phyloP scores from a whole-genome alignment of 2,329 filamentous ascomycete species.

The Dactylellina parvicollis region DNA sequence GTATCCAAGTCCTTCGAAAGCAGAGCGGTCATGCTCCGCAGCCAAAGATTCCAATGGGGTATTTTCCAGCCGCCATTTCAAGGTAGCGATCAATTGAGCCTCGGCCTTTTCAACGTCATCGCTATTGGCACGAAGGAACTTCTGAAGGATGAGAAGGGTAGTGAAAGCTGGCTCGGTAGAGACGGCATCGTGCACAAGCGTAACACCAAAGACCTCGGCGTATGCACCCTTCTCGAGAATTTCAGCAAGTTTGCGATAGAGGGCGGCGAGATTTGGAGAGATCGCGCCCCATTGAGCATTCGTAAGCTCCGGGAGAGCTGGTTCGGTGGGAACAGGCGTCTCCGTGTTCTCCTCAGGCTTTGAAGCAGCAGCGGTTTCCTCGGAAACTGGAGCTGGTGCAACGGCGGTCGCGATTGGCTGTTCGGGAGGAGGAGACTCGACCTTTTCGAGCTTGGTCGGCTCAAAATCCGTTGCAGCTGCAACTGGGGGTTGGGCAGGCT shows the following conservation, averaged over 20 bases:
- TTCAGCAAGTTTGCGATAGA: constrained; percentile 69
- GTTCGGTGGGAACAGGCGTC: constrained; percentile 1
- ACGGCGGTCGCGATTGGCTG: constrained; percentile 22
- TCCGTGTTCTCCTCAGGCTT: constrained; percentile 15
- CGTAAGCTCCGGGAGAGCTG: constrained; percentile 24
- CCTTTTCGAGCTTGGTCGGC: constrained; percentile 18
- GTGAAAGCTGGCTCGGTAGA: constrained; percentile 21
- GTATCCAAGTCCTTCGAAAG: constrained; percentile 82
- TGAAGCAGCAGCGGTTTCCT: neutral
- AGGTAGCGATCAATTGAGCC: constrained; percentile 79
- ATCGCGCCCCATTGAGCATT: constrained; percentile 45
- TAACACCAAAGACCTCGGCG: constrained; percentile 87
- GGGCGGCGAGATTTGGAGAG: constrained; percentile 64
- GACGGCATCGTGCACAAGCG: constrained; percentile 64
- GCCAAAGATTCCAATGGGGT: constrained; percentile 75
- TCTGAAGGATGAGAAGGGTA: constrained; percentile 74
- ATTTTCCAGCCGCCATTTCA: constrained; percentile 83
- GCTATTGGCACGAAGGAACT: constrained; percentile 90
- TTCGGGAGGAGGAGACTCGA: constrained; percentile 24
- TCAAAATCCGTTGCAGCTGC: constrained; percentile 28
- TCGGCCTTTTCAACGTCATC: constrained; percentile 77
- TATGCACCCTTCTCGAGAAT: constrained; percentile 68
- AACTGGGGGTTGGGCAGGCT: constrained; percentile 18
- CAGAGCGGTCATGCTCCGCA: constrained; percentile 71
- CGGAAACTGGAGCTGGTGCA: constrained; percentile 9